These are phyloP conservation scores for Leptographium lundbergii DNA, from an alignment of 2,329 filamentous ascomycete genomes.

Conservation along the genomic window DNA sequence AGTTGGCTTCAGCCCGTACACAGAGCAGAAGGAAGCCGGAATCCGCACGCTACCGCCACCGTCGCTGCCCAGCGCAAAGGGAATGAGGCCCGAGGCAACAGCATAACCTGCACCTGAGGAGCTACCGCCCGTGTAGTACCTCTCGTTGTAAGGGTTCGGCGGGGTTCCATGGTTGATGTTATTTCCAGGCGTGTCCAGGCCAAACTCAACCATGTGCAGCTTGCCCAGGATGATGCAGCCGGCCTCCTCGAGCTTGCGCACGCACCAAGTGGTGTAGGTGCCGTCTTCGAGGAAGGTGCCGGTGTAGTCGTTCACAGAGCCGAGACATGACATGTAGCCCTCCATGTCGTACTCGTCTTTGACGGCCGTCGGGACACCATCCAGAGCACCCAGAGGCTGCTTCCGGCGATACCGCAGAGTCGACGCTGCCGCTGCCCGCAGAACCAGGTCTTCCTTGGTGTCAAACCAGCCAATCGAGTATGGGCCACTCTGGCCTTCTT, in stretches of 20 bases:
- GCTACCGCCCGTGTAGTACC: conserved; percentile 66
- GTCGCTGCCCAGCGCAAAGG: conserved; percentile 59
- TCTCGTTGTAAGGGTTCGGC: conserved; percentile 57
- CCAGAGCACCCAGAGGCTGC: conserved; percentile 48
- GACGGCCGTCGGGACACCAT: conserved; percentile 61
- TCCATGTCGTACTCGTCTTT: conserved; percentile 68
- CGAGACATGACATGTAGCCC: conserved; percentile 58
- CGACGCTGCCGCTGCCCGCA: conserved; percentile 30
- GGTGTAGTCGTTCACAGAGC: conserved; percentile 48
- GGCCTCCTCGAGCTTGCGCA: conserved; percentile 55
- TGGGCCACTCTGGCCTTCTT: conserved; percentile 17
- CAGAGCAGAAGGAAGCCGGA: conserved; percentile 57
- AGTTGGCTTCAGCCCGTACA: conserved; percentile 62
- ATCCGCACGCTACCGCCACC: conserved; percentile 65
- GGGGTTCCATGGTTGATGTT: conserved; percentile 64
- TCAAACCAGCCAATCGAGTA: conserved; percentile 33
- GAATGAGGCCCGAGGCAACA: conserved; percentile 56
- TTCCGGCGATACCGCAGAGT: conserved; percentile 37
- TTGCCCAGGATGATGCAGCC: conserved; percentile 63
- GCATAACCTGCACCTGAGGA: conserved; percentile 63
- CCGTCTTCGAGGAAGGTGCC: conserved; percentile 24
- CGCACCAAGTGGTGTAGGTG: conserved; percentile 52
- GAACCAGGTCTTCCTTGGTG: conserved; percentile 26
- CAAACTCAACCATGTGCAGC: conserved; percentile 65
- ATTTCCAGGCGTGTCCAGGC: conserved; percentile 63